phyloP scores from a whole-genome alignment of 2,329 filamentous ascomycete species.

The Pezicula radicicola region DNA sequence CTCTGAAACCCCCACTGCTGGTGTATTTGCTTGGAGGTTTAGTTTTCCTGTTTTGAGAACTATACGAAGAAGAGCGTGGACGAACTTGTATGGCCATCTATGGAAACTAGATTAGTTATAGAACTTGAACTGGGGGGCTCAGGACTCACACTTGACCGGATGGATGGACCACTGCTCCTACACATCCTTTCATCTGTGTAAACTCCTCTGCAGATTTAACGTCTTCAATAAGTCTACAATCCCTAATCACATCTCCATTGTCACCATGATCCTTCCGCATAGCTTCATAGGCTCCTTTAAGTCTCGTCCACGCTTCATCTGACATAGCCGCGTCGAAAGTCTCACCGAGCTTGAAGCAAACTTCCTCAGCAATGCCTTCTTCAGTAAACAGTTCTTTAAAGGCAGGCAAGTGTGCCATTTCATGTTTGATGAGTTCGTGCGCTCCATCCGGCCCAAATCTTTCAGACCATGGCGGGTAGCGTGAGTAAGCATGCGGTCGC shows the following conservation, averaged over 20 bases:
- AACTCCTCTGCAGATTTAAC: constrained; percentile 23
- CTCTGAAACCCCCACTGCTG: constrained; percentile 28
- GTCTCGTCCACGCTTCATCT: constrained; percentile 25
- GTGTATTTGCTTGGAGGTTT: constrained; percentile 51
- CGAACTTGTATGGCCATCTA: constrained; percentile 39
- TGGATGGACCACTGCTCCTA: constrained; percentile 26
- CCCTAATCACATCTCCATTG: constrained; percentile 24
- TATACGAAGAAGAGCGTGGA: constrained; percentile 55
- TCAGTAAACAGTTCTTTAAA: constrained; percentile 35
- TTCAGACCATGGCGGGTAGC: constrained; percentile 25
- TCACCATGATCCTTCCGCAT: constrained; percentile 26
- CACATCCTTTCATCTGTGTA: constrained; percentile 28
- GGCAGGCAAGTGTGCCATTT: constrained; percentile 27
- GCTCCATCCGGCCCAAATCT: constrained; percentile 26
- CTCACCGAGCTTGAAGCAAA: constrained; percentile 26
- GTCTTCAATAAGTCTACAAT: constrained; percentile 29
- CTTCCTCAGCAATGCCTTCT: constrained; percentile 30
- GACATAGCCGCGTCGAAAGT: constrained; percentile 32
- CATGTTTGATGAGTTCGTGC: constrained; percentile 25
- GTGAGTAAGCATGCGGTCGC: constrained; percentile 31
- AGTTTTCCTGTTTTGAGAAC: constrained; percentile 40
- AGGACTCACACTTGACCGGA: constrained; percentile 5
- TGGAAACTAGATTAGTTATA: background rate
- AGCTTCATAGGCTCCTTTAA: constrained; percentile 24
- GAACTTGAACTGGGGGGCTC: background rate